phyloP scores from a whole-genome alignment of 2,329 filamentous ascomycete genomes.

The Xylaria sp. region DNA sequence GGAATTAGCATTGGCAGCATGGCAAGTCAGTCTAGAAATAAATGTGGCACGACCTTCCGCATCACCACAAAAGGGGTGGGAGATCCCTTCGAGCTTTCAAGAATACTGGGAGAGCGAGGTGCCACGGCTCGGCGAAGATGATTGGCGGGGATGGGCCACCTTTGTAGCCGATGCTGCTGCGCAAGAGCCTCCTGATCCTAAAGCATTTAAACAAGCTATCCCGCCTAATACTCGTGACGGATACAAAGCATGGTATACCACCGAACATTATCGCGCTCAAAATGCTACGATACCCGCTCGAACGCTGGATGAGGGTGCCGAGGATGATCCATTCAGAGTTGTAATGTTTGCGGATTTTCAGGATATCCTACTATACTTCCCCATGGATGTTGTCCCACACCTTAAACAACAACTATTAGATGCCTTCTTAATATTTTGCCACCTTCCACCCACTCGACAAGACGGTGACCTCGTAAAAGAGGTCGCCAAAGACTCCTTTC shows the following conservation, averaged over 20 bases:
- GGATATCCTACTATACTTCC: conserved; percentile 67
- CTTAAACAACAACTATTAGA: conserved; percentile 67
- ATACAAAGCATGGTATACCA: conserved; percentile 62
- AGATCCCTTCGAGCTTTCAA: conserved; percentile 61
- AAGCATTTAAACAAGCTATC: conserved; percentile 38
- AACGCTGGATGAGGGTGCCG: conserved; percentile 77
- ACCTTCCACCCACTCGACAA: conserved; percentile 64
- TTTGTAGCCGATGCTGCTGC: conserved; percentile 55
- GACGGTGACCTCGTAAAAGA: conserved; percentile 45
- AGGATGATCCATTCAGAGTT: conserved; percentile 85
- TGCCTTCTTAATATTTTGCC: conserved; percentile 76
- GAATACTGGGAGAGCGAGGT: conserved; percentile 91
- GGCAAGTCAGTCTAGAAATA: conserved; percentile 85
- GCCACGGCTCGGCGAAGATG: conserved; percentile 78
- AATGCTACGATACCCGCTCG: conserved; percentile 73
- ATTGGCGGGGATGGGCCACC: conserved; percentile 76
- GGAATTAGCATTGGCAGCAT: conserved; percentile 80
- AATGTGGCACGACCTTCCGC: conserved; percentile 68
- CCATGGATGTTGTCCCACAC: conserved; percentile 49
- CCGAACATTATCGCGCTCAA: conserved; percentile 64
- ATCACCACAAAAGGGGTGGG: conserved; percentile 43
- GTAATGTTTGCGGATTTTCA: conserved; percentile 83
- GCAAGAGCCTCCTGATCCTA: conserved; percentile 57
- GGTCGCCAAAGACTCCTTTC: conserved; percentile 65
- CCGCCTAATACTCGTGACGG: conserved; percentile 54